Evolutionary conservation across 106 monocot genomes (phyloP).

Genomic region (Narthecium ossifragum): DNA sequence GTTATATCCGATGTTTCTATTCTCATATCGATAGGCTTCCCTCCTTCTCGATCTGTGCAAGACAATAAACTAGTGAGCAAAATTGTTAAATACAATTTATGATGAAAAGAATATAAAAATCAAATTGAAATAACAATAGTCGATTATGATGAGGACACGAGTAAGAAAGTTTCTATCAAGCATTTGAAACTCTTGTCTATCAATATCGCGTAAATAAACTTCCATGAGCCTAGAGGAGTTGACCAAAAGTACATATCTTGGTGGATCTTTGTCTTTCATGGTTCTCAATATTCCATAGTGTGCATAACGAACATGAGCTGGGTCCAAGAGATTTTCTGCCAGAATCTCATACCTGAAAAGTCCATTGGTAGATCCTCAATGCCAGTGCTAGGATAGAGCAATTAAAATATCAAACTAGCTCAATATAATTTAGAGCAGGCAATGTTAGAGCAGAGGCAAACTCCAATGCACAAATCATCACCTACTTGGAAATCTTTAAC

Average conservation of each 20-base stretch:
- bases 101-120: too few species aligned
- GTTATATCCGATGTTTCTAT: slow-evolving; percentile 31
- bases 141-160: too few species aligned
- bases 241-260: slow-evolving; percentile 48
- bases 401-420: too few species aligned
- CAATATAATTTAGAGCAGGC: too few species aligned
- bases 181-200: too few species aligned
- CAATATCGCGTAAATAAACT: too few species aligned
- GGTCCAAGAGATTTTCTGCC: slow-evolving; percentile 92
- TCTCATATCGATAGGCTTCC: slow-evolving; percentile 42
- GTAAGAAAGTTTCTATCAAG: too few species aligned
- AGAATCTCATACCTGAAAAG: slow-evolving; percentile 83
- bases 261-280: slow-evolving; percentile 19
- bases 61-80: background rate
- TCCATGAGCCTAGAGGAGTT: background rate
- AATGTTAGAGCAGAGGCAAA: too few species aligned
- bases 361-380: background rate
- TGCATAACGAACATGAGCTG: slow-evolving; percentile 90
- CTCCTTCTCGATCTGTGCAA: slow-evolving; percentile 84
- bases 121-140: too few species aligned
- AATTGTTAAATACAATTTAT: slow-evolving; percentile 40
- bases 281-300: slow-evolving; percentile 71
- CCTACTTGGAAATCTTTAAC: too few species aligned
- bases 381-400: too few species aligned
- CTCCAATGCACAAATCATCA: too few species aligned